phyloP scores from a whole-genome alignment of 352 stramenopile species.

The Phytophthora pluvialis region DNA sequence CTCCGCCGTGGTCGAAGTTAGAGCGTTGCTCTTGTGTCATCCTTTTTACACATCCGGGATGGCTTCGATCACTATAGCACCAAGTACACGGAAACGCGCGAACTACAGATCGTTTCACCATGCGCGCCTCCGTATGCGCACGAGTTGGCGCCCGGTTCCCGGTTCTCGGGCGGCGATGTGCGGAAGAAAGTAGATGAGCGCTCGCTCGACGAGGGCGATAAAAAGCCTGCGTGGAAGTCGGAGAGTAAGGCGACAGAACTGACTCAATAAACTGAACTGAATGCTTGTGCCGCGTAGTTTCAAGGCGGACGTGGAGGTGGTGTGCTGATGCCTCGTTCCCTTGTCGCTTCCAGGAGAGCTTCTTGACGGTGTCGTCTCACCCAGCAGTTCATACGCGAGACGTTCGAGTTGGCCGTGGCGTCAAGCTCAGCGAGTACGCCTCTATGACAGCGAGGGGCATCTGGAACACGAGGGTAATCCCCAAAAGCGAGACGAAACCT shows the following conservation, averaged over 20 bases:
- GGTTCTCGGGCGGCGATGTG: slow-evolving; percentile 18
- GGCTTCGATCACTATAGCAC: slow-evolving; percentile 19
- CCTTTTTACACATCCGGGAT: not conserved
- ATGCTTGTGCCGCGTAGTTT: slow-evolving; percentile 22
- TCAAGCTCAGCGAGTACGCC: too few relatives aligned
- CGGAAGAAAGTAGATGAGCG: slow-evolving; percentile 18
- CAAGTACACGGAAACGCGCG: slow-evolving; percentile 26
- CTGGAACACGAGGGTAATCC: too few relatives aligned
- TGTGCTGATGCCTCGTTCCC: too few relatives aligned
- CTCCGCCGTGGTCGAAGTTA: slow-evolving; percentile 14
- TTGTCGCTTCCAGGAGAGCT: too few relatives aligned
- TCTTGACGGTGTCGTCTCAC: too few relatives aligned
- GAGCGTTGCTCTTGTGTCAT: slow-evolving; percentile 15
- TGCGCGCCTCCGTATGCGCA: slow-evolving; percentile 28
- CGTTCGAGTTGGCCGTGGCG: too few relatives aligned
- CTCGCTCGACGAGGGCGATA: slow-evolving; percentile 27
- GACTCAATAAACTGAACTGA: slow-evolving; percentile 42
- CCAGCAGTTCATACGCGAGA: too few relatives aligned
- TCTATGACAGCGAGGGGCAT: too few relatives aligned
- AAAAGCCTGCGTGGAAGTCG: slow-evolving; percentile 31
- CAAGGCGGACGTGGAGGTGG: too few relatives aligned
- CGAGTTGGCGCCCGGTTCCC: slow-evolving; percentile 8
- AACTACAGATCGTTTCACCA: slow-evolving; percentile 20
- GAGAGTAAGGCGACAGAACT: slow-evolving; percentile 23
- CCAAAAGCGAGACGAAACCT: too few relatives aligned